These are phyloP conservation scores for Syzygium aqueum DNA, from an alignment of 345 rosid genomes.

Conservation along the genomic window DNA sequence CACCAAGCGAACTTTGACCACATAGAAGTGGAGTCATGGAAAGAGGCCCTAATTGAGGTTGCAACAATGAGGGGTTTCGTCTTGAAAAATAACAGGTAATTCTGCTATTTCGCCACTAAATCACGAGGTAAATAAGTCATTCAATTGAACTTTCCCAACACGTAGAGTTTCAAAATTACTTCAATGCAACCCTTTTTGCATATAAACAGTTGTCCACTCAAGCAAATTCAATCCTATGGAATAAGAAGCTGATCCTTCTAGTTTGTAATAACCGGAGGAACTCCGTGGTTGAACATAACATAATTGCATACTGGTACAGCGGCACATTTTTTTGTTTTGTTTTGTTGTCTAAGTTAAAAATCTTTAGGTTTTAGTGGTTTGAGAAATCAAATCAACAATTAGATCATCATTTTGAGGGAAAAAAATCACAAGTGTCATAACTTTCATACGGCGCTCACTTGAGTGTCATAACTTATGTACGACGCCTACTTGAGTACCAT, in stretches of 20 bases:
- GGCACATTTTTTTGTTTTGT: not conserved
- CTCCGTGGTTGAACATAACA: not conserved
- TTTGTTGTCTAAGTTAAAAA: not conserved
- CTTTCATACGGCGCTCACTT: too few relatives aligned
- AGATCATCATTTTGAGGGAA: not conserved
- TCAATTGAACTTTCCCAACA: not conserved
- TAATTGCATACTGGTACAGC: not conserved
- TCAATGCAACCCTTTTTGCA: not conserved
- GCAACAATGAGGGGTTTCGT: not conserved
- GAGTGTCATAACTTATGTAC: too few relatives aligned
- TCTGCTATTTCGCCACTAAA: not conserved
- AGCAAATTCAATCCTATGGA: not conserved
- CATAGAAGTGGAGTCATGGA: not conserved
- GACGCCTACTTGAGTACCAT: too few relatives aligned
- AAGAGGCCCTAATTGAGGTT: not conserved
- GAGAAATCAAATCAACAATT: not conserved
- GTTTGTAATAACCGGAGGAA: not conserved
- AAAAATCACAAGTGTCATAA: not conserved
- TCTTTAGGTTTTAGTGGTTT: not conserved
- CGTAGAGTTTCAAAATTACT: not conserved
- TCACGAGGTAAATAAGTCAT: not conserved
- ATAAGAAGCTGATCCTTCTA: not conserved
- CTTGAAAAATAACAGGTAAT: not conserved
- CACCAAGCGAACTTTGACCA: not conserved
- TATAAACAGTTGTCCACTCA: not conserved